These are phyloP conservation scores for Triglochin maritima DNA, from an alignment of 106 monocot genomes.

Conservation along the genomic window DNA sequence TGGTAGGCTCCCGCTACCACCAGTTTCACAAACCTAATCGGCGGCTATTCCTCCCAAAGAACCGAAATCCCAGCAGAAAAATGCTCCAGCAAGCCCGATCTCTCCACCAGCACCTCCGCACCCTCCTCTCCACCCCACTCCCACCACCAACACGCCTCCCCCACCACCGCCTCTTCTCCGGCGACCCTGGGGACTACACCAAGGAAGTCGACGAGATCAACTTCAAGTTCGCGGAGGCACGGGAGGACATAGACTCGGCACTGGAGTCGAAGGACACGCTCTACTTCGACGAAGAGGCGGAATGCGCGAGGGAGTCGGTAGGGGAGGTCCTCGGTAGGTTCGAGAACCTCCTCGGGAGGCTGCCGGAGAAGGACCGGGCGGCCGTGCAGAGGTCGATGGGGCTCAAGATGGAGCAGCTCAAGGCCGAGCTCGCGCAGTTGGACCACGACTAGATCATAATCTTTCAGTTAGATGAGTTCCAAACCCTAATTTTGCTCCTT, in stretches of 20 bases:
- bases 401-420: conserved; percentile 97
- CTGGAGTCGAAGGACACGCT: conserved; percentile 98
- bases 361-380: conserved; percentile 52
- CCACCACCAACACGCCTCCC: neutral
- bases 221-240: conserved; percentile 90
- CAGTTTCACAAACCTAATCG: neutral
- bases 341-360: conserved; percentile 41
- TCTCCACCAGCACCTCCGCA: neutral
- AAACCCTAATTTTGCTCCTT: neutral
- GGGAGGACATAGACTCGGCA: conserved; percentile 96
- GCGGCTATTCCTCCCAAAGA: neutral
- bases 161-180: conserved; percentile 14
- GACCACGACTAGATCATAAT: conserved; percentile 20
- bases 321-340: conserved; percentile 49
- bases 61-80: neutral
- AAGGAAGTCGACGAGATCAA: conserved; percentile 94
- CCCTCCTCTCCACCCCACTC: neutral
- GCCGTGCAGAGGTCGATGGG: conserved; percentile 81
- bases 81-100: neutral
- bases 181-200: conserved; percentile 19
- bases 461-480: conserved; percentile 8
- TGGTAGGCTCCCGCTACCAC: no score
- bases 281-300: conserved; percentile 92
- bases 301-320: conserved; percentile 83
- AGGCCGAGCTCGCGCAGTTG: conserved; percentile 84